Conservation (phyloP, 2,329 filamentous ascomycete species). For the Talaromyces sp. region DNA sequence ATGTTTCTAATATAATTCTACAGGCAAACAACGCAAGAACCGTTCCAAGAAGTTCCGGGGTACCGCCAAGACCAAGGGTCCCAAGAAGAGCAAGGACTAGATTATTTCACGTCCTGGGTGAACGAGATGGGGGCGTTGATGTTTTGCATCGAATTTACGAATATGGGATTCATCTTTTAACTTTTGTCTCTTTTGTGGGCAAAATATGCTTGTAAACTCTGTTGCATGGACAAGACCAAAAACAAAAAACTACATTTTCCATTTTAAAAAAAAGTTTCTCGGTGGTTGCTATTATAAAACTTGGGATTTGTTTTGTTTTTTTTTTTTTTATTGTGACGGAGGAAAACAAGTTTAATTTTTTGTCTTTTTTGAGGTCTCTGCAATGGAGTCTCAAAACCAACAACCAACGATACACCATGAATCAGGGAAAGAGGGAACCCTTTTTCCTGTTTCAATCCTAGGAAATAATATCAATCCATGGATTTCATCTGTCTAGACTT, state of each 20-base stretch:
- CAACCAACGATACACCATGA: background rate
- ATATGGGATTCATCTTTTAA: constrained; percentile 1
- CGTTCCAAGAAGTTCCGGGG: constrained; percentile 97
- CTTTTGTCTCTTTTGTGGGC: background rate
- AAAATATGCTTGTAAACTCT: constrained; percentile 1
- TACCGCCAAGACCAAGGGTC: constrained; percentile 97
- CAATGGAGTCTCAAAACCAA: background rate
- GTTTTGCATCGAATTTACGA: constrained; percentile 2
- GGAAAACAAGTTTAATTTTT: background rate
- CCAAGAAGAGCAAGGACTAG: constrained; percentile 87
- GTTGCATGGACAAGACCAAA: background rate
- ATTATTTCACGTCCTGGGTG: constrained; percentile 20
- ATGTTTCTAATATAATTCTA: constrained; percentile 18
- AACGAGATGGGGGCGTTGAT: constrained; percentile 9
- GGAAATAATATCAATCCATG: background rate
- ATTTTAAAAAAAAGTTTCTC: background rate
- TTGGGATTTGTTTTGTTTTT: background rate
- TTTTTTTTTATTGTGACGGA: background rate
- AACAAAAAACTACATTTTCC: background rate
- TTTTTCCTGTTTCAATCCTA: background rate
- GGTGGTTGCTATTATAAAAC: background rate
- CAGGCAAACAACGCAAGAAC: constrained; percentile 99
- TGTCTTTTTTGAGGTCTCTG: background rate
- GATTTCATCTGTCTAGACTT: background rate
- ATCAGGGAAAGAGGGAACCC: background rate